Evolutionary conservation across 2,329 filamentous ascomycete species (phyloP), one percentile per base, ranked within the genome.

Genomic region (Fusarium robinianum): DNA sequence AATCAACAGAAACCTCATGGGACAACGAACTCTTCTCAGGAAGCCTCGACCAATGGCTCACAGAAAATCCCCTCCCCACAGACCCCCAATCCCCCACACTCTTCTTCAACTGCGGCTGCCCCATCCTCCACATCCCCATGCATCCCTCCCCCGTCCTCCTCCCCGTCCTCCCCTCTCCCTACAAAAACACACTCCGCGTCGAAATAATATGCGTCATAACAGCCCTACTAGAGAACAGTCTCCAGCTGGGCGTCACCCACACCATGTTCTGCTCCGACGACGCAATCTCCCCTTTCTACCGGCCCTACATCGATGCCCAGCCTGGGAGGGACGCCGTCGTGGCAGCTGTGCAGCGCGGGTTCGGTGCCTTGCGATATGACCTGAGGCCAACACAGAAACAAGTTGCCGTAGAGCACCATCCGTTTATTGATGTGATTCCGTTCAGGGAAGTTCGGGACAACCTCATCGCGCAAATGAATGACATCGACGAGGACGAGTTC

Each of bases 401-500:
- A 30, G 46, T 64, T n/a, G 32, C 44, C 12, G 41, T 39, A 3
- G 29, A 51, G 15, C 62, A 64, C 15, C 62, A 64, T 15, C 62
- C 62, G 1, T 64, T 60, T 18, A 53, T 64, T 11, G 62, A 64
- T 15, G 38, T 41, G 4, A 52, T 64, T 4, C 62, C 62, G 3
- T 63, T 63, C 35, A 50, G 31, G n/a, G 50, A 57, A 14, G 41
- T 64, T 5, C 53, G 62, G 6, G 56, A 62, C 5, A 62, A 61
- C 4, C 41, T 64, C 10, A 63, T 64, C n/a, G 35, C 42, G 11
- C 29, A 51, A 6, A 48, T 45, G 32, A 37, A 53, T n/a, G 34
- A 38, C 5, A 53, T 60, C 29, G 53, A 64, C 24, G 57, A 62
- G 41, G 58, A 61, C 18, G 62, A 61, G 41, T 62, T 64, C 38